A percentile compares a stretch with the other conserved stretches of the same genome.
phyloP scores from a whole-genome alignment of 345 rosid species.

The Aquilaria sinensis region DNA sequence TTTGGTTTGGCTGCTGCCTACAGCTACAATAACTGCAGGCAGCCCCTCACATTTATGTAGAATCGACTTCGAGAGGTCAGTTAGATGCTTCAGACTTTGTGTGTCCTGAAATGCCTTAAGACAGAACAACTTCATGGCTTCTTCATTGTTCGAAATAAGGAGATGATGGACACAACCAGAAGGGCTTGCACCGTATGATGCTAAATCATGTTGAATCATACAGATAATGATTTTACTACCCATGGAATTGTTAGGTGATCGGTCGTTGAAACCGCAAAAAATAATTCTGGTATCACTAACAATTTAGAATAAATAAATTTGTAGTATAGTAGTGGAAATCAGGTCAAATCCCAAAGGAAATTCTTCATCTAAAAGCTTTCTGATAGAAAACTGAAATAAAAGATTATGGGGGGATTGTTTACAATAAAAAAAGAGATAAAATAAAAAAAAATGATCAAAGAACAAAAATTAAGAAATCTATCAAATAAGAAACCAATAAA shows the following conservation, averaged over 20 bases:
- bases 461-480: too few species aligned
- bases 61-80: slow-evolving; percentile 12
- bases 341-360: too few species aligned
- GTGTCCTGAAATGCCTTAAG: slow-evolving; percentile 13
- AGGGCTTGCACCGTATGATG: slow-evolving; percentile 5
- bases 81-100: slow-evolving; percentile 16
- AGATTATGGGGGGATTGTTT: too few species aligned
- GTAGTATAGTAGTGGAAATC: too few species aligned
- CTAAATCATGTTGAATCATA: slow-evolving; percentile 15
- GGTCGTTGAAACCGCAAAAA: too few species aligned
- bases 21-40: slow-evolving; percentile 29
- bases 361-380: too few species aligned
- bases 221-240: slow-evolving; percentile 24
- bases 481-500: too few species aligned
- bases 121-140: slow-evolving; percentile 26
- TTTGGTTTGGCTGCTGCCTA: slow-evolving; percentile 19
- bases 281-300: too few species aligned
- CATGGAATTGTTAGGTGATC: slow-evolving; percentile 6
- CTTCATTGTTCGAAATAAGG: slow-evolving; percentile 10
- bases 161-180: slow-evolving; percentile 2
- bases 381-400: too few species aligned
- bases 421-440: too few species aligned
- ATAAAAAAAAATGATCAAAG: too few species aligned
- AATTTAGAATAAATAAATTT: too few species aligned
- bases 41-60: slow-evolving; percentile 28